Conservation (phyloP, 2,329 filamentous ascomycete species). For the Helicocarpus griseus region DNA sequence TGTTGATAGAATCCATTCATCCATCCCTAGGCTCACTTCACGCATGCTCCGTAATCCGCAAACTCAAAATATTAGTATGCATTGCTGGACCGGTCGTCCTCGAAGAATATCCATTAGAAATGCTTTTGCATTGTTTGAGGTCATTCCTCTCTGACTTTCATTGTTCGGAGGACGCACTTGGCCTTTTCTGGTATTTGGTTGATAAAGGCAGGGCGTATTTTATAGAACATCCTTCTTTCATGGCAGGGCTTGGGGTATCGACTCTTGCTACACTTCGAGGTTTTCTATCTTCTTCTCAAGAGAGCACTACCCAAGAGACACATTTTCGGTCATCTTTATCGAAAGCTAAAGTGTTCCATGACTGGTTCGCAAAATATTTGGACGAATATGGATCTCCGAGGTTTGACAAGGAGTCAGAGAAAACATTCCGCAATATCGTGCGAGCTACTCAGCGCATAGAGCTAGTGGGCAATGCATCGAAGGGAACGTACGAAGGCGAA, state of each 20-base stretch:
- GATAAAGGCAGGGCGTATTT: constrained; percentile 58
- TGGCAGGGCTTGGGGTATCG: constrained; percentile 70
- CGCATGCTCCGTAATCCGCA: constrained; percentile 75
- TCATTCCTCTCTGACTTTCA: constrained; percentile 72
- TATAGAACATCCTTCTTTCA: constrained; percentile 57
- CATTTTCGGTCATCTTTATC: constrained; percentile 69
- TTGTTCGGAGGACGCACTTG: constrained; percentile 83
- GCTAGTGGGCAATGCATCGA: constrained; percentile 58
- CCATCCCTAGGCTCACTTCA: constrained; percentile 77
- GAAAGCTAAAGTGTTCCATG: constrained; percentile 65
- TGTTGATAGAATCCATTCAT: constrained; percentile 70
- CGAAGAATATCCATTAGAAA: constrained; percentile 74
- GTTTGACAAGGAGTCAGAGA: constrained; percentile 40
- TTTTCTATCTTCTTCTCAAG: constrained; percentile 64
- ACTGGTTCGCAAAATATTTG: constrained; percentile 67
- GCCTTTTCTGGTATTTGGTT: constrained; percentile 76
- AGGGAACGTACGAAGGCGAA: constrained; percentile 64
- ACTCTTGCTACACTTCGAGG: constrained; percentile 67
- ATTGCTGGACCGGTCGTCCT: constrained; percentile 65
- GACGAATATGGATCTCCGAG: constrained; percentile 48
- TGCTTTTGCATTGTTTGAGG: constrained; percentile 72
- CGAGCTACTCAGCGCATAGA: constrained; percentile 58
- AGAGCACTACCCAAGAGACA: constrained; percentile 74
- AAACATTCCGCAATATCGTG: constrained; percentile 58
- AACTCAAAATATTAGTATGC: constrained; percentile 70